Conservation (phyloP, 805 yeast species). For the Cyberlindnera sargentensis region DNA sequence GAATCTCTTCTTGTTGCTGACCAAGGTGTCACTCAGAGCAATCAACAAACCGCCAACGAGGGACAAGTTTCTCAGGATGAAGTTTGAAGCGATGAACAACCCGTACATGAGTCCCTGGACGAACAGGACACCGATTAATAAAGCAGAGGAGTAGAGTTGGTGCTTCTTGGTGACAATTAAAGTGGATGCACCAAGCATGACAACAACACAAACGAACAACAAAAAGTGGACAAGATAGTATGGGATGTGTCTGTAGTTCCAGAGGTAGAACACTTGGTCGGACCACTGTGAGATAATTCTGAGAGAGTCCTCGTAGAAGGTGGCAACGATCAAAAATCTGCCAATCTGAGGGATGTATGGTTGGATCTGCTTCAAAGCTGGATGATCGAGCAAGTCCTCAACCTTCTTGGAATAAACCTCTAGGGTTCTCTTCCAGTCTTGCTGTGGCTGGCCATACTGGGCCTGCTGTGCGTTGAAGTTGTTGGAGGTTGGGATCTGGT, state of each 20-base stretch:
- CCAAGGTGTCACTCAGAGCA: conserved; percentile 81
- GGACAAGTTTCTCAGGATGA: conserved; percentile 79
- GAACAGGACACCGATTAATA: conserved; percentile 63
- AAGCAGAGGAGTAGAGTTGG: conserved; percentile 62
- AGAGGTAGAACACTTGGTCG: conserved; percentile 80
- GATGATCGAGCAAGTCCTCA: conserved; percentile 48
- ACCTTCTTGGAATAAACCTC: conserved; percentile 37
- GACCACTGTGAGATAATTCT: conserved; percentile 85
- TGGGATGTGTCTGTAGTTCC: conserved; percentile 75
- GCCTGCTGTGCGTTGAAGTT: conserved; percentile 11
- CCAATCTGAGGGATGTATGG: conserved; percentile 86
- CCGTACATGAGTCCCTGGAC: conserved; percentile 88
- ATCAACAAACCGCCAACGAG: conserved; percentile 89
- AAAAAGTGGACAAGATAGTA: conserved; percentile 70
- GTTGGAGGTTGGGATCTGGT: conserved; percentile 20
- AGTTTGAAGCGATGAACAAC: conserved; percentile 68
- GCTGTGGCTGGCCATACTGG: conserved; percentile 6
- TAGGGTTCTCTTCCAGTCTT: conserved; percentile 3
- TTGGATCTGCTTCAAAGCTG: conserved; percentile 39
- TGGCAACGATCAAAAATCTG: conserved; percentile 84
- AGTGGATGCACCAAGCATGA: conserved; percentile 70
- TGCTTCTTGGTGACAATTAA: conserved; percentile 63
- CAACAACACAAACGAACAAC: conserved; percentile 50
- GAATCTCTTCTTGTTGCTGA: conserved; percentile 57
- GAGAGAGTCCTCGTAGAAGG: conserved; percentile 83